Percentiles rank a stretch among this genome's conserved stretches.
Conservation (phyloP, 2,329 filamentous ascomycete genomes). For the Aspergillus pseudonomiae region DNA sequence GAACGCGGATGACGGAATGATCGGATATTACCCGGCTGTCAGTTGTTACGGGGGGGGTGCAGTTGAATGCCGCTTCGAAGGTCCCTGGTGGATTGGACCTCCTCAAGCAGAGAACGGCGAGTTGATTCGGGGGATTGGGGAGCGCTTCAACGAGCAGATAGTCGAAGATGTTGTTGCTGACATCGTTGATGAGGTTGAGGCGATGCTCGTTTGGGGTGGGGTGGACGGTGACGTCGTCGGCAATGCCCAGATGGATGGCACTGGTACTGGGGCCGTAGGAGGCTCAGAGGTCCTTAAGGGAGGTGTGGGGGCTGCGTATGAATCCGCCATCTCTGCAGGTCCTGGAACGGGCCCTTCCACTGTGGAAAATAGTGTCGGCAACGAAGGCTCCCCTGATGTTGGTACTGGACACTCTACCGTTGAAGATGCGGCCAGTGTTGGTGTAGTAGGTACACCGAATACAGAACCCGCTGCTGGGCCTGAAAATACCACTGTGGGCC, state of each 20-base stretch:
- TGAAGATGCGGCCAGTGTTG: conserved; percentile 31
- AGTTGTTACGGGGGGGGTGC: conserved; percentile 90
- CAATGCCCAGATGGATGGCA: conserved; percentile 29
- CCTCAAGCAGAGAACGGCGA: conserved; percentile 51
- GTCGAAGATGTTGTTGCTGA: conserved; percentile 93
- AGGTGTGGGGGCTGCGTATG: conserved; percentile 36
- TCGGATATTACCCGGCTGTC: conserved; percentile 93
- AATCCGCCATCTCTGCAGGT: conserved; percentile 23
- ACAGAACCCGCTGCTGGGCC: conserved; percentile 18
- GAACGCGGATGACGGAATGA: conserved; percentile 88
- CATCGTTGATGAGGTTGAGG: conserved; percentile 87
- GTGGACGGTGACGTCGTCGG: conserved; percentile 38
- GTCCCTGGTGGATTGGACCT: conserved; percentile 88
- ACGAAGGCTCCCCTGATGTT: conserved; percentile 19
- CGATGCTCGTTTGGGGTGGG: conserved; percentile 64
- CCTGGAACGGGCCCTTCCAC: conserved; percentile 6
- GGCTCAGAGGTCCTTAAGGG: conserved; percentile 37
- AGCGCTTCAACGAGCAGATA: conserved; percentile 89
- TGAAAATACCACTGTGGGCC: conserved; percentile 24
- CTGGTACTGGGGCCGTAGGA: conserved; percentile 31
- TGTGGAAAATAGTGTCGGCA: conserved; percentile 23
- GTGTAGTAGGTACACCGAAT: conserved; percentile 26
- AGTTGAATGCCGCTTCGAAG: conserved; percentile 91
- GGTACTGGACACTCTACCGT: conserved; percentile 18
- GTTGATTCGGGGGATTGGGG: conserved; percentile 63